These are phyloP conservation scores for Gentiana dahurica DNA, from an alignment of 257 asterid species.

Conservation along the genomic window DNA sequence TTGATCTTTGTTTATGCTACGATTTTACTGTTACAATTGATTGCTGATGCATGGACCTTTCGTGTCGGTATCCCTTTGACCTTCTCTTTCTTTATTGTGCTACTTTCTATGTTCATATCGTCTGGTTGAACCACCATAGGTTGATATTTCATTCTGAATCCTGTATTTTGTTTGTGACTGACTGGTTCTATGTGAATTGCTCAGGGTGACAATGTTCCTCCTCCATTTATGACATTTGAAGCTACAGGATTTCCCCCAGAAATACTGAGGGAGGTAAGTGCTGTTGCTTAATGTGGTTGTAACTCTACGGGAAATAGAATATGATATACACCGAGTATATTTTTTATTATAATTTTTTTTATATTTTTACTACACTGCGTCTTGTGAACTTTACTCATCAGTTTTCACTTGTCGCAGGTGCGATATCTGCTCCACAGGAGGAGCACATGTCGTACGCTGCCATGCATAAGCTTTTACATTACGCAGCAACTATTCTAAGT, in stretches of 20 bases:
- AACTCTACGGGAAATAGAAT: constrained; percentile 3
- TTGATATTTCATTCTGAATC: too few species aligned
- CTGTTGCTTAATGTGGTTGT: constrained; percentile 11
- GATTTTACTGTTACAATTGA: too few species aligned
- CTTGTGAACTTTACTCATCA: constrained; percentile 49
- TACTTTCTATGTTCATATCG: too few species aligned
- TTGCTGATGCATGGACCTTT: too few species aligned
- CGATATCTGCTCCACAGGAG: constrained; percentile 99
- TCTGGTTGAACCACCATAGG: too few species aligned
- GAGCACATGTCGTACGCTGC: constrained; percentile 99
- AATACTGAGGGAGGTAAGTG: constrained; percentile 76
- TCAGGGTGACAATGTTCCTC: constrained; percentile 88
- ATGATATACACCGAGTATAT: constrained; percentile 8
- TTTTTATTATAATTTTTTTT: constrained; percentile 14
- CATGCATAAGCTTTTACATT: constrained; percentile 76
- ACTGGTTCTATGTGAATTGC: constrained; percentile 10
- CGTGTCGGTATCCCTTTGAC: too few species aligned
- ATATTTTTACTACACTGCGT: background rate
- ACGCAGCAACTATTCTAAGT: constrained; percentile 69
- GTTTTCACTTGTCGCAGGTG: constrained; percentile 98
- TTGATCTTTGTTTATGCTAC: too few species aligned
- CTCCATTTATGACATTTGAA: constrained; percentile 92
- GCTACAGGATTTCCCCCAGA: constrained; percentile 91
- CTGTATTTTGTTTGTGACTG: background rate
- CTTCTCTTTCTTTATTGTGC: too few species aligned